phyloP scores from a whole-genome alignment of 1,139 yeast species.

The Protomyces macrosporus region DNA sequence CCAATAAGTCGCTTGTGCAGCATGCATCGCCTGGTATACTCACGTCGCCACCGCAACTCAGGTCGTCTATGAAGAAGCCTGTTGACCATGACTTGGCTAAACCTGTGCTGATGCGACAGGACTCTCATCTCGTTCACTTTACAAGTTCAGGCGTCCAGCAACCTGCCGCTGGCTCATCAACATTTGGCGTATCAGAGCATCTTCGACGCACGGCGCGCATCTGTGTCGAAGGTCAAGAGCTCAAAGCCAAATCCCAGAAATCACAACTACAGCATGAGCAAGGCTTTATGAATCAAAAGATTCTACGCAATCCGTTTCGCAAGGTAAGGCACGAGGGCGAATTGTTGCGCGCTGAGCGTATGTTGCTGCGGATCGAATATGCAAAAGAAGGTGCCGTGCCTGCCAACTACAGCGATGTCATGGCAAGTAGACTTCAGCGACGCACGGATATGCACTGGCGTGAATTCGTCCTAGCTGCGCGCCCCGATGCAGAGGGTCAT shows the following conservation, averaged over 20 bases:
- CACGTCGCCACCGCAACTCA: background rate
- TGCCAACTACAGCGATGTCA: conserved; percentile 45
- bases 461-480: conserved; percentile 65
- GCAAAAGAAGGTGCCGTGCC: conserved; percentile 38
- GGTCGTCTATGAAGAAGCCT: background rate
- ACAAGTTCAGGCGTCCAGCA: background rate
- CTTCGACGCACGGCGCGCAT: background rate
- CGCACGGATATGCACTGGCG: conserved; percentile 67
- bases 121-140: background rate
- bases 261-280: background rate
- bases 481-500: conserved; percentile 46
- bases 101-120: background rate
- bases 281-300: conserved; percentile 7
- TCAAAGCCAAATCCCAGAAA: background rate
- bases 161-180: background rate
- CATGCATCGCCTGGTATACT: background rate
- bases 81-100: too few species aligned
- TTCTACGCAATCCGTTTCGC: conserved; percentile 10
- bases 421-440: conserved; percentile 45
- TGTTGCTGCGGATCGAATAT: conserved; percentile 57
- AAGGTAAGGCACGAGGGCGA: conserved; percentile 47
- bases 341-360: conserved; percentile 57
- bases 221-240: conserved; percentile 2
- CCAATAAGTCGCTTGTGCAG: background rate
- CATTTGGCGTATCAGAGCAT: background rate